Percentiles rank a stretch among this genome's conserved stretches.
Conservation (phyloP, 1,139 yeast genomes). For the Yamadazyma dushanensis region DNA sequence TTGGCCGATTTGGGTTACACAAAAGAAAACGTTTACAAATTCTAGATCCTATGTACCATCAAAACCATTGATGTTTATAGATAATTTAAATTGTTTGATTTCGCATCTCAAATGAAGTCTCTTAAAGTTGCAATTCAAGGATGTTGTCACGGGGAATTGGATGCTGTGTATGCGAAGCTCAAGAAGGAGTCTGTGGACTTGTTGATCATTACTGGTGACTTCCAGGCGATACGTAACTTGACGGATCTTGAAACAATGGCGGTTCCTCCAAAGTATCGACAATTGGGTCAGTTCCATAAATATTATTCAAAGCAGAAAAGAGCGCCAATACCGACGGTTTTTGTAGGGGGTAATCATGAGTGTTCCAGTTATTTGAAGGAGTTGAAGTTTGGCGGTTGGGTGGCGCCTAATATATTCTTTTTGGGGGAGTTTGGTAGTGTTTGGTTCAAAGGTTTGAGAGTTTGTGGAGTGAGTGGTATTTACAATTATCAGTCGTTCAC, state of each 20-base stretch:
- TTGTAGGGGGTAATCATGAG: slow-evolving; percentile 97
- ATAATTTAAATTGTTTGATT: background rate
- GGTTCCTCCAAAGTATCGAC: slow-evolving; percentile 55
- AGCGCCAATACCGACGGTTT: slow-evolving; percentile 79
- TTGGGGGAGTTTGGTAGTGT: slow-evolving; percentile 78
- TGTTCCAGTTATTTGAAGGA: slow-evolving; percentile 76
- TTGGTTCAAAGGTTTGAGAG: slow-evolving; percentile 70
- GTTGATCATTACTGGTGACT: slow-evolving; percentile 84
- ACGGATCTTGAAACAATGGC: slow-evolving; percentile 69
- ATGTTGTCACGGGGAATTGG: slow-evolving; percentile 87
- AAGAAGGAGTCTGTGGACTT: slow-evolving; percentile 49
- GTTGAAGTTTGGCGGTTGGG: slow-evolving; percentile 89
- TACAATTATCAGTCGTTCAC: slow-evolving; percentile 49
- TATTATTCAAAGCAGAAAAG: slow-evolving; percentile 60
- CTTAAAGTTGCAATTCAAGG: slow-evolving; percentile 73
- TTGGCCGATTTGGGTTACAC: slow-evolving; percentile 85
- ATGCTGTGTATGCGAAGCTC: slow-evolving; percentile 51
- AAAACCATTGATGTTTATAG: background rate
- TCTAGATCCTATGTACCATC: slow-evolving; percentile 39
- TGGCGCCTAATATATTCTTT: slow-evolving; percentile 86
- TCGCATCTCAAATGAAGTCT: slow-evolving; percentile 8
- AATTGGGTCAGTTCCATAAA: slow-evolving; percentile 73
- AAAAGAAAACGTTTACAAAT: slow-evolving; percentile 88
- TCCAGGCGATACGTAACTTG: slow-evolving; percentile 65
- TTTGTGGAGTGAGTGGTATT: slow-evolving; percentile 86